A percentile compares a stretch with the other conserved stretches of the same genome.
phyloP scores from a whole-genome alignment of 345 rosid species.

The Crucihimalaya himalaica region DNA sequence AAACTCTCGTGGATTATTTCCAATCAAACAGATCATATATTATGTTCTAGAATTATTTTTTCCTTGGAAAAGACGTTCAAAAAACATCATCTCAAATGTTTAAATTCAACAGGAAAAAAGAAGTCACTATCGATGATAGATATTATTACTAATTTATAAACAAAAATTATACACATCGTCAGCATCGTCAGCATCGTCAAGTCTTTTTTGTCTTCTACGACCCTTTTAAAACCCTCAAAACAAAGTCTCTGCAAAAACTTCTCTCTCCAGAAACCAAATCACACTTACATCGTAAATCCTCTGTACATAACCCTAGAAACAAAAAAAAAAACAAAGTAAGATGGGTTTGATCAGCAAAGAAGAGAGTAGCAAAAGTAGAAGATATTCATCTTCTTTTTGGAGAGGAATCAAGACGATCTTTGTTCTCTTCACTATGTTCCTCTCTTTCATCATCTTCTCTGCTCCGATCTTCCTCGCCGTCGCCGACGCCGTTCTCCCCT shows the following conservation, averaged over 20 bases:
- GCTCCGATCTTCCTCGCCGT: constrained; percentile 80
- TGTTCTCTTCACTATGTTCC: constrained; percentile 64
- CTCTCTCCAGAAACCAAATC: constrained; percentile 25
- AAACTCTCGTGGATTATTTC: constrained; percentile 1
- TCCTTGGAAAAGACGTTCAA: constrained; percentile 34
- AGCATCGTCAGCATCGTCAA: constrained; percentile 36
- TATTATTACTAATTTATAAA: constrained; percentile 15
- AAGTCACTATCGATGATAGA: constrained; percentile 10
- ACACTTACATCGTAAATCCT: constrained; percentile 30
- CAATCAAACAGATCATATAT: constrained; percentile 8
- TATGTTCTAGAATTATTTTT: constrained; percentile 15
- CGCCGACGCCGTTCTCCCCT: constrained; percentile 78
- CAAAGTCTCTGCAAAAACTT: background rate
- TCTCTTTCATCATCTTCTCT: constrained; percentile 80
- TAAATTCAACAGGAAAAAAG: constrained; percentile 6
- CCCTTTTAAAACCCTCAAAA: constrained; percentile 22
- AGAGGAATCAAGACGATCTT: constrained; percentile 76
- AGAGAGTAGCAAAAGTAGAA: constrained; percentile 40
- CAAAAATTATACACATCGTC: constrained; percentile 23
- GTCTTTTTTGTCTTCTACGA: background rate
- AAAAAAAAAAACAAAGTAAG: constrained; percentile 16
- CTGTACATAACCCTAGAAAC: constrained; percentile 20
- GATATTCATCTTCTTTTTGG: constrained; percentile 46
- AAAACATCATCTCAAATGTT: constrained; percentile 6
- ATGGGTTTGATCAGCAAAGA: constrained; percentile 71